Percentiles rank a stretch among this genome's conserved stretches.
Evolutionary conservation across 768 basidiomycete species (phyloP).

Genomic region (Baorangia bicolor): DNA sequence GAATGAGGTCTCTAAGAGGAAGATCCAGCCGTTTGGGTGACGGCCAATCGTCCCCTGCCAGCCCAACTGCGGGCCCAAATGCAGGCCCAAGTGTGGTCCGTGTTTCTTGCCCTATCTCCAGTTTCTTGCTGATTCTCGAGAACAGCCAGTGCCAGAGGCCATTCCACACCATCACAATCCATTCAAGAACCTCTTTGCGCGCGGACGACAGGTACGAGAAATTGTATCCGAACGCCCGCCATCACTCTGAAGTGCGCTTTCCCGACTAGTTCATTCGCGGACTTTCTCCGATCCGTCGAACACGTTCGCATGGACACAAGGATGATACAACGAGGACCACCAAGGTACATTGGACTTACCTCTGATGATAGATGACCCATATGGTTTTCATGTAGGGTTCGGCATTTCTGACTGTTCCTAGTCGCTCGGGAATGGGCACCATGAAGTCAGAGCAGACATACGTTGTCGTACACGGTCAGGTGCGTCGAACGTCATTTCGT

Average conservation of each 20-base stretch:
- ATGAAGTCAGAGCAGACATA: not conserved
- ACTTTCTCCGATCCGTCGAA: not conserved
- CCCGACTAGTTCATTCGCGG: not conserved
- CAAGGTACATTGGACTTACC: not conserved
- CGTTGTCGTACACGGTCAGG: not conserved
- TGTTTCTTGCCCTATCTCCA: no score
- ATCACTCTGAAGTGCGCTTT: not conserved
- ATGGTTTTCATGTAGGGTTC: not conserved
- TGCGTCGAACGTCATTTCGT: not conserved
- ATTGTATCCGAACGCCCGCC: not conserved
- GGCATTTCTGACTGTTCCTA: not conserved
- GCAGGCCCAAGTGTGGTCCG: not conserved
- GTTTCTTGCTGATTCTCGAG: not conserved
- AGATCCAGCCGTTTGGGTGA: not conserved
- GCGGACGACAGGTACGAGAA: not conserved
- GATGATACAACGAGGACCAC: not conserved
- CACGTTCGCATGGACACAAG: not conserved
- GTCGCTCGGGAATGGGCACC: not conserved
- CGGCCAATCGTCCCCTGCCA: not conserved
- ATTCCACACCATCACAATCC: not conserved
- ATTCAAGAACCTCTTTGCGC: not conserved
- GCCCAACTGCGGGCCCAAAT: no score
- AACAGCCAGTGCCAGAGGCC: not conserved
- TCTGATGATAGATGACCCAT: not conserved
- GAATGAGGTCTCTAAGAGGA: not conserved